phyloP scores from a whole-genome alignment of 306 rosid species.

The Oemleria cerasiformis region DNA sequence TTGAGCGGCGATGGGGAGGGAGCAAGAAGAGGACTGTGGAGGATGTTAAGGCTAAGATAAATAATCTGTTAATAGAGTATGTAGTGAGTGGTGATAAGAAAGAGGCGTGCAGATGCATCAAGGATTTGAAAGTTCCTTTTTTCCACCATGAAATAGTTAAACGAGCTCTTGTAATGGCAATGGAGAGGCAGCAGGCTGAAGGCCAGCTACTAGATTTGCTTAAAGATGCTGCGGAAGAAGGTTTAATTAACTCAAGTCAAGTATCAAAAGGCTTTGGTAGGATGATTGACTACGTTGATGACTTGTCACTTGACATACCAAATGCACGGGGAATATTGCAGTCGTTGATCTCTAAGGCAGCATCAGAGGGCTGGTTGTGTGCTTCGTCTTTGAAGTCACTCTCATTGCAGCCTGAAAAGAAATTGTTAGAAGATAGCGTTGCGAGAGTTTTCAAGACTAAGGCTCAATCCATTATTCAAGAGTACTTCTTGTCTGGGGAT shows the following conservation, averaged over 20 bases:
- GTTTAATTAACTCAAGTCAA: conserved; percentile 66
- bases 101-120: conserved; percentile 71
- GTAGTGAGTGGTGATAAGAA: conserved; percentile 65
- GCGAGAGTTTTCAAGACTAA: conserved; percentile 54
- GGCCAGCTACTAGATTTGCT: conserved; percentile 47
- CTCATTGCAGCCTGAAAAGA: conserved; percentile 36
- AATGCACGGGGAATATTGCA: conserved; percentile 49
- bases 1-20: conserved; percentile 66
- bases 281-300: conserved; percentile 58
- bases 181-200: conserved; percentile 65
- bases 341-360: conserved; percentile 53
- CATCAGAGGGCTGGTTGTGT: conserved; percentile 78
- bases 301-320: conserved; percentile 71
- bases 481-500: conserved; percentile 69
- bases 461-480: conserved; percentile 55
- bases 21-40: conserved; percentile 62
- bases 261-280: conserved; percentile 60
- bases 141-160: conserved; percentile 69
- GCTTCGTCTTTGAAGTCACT: conserved; percentile 63
- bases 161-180: conserved; percentile 69
- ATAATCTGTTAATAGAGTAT: conserved; percentile 56
- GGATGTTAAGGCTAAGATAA: conserved; percentile 60
- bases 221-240: conserved; percentile 67
- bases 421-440: conserved; percentile 36
- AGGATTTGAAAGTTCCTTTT: conserved; percentile 65